Evolutionary conservation across 1,284 basidiomycete genomes (phyloP).

Genomic region (Coniferiporia sulphurascens): DNA sequence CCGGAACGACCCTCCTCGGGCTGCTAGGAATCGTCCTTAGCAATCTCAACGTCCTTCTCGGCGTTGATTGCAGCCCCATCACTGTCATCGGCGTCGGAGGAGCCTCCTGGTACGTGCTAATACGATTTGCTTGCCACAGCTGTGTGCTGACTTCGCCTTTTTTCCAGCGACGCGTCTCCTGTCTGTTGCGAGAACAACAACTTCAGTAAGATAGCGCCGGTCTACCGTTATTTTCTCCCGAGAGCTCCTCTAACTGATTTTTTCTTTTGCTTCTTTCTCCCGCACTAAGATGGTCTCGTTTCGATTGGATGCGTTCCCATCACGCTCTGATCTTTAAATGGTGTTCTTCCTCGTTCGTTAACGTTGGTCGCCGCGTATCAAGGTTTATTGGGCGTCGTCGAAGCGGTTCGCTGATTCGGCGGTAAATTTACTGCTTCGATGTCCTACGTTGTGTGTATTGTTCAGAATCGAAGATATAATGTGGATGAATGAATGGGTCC

Average conservation of each 20-base stretch:
- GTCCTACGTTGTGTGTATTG: neutral
- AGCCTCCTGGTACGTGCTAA: neutral
- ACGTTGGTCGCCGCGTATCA: neutral
- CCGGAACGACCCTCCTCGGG: slow-evolving; percentile 21
- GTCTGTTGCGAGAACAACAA: slow-evolving; percentile 7
- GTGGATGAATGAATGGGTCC: too few species aligned
- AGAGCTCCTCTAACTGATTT: neutral
- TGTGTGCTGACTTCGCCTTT: neutral
- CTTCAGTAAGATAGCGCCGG: neutral
- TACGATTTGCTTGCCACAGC: neutral
- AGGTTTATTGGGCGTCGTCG: neutral
- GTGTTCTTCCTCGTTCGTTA: neutral
- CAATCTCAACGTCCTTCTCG: slow-evolving; percentile 26
- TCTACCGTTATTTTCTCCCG: neutral
- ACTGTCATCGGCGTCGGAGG: slow-evolving; percentile 21
- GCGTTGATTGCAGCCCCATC: slow-evolving; percentile 30
- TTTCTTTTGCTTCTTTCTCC: neutral
- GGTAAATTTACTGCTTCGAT: neutral
- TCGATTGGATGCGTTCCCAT: neutral
- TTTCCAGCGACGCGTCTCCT: neutral
- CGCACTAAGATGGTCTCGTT: neutral
- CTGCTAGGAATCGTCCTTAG: slow-evolving; percentile 28
- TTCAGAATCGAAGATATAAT: too few species aligned
- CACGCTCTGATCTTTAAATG: neutral
- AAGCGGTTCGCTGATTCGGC: neutral